Evolutionary conservation across 139 green algal genomes (phyloP), one percentile per base, ranked within the genome.

Genomic region (Pleodorina starrii): DNA sequence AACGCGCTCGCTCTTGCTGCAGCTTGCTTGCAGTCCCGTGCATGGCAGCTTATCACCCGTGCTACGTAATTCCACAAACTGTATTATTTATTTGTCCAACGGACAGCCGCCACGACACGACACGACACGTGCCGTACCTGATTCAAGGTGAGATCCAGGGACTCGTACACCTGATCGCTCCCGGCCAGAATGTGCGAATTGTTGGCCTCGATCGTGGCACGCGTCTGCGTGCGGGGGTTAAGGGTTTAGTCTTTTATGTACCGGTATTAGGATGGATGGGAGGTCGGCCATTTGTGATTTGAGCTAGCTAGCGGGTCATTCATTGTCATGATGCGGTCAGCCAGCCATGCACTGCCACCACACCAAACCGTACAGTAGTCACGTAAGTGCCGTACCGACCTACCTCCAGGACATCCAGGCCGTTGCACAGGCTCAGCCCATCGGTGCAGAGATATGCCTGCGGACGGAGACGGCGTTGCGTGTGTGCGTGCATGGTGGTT

Each of bases 401-500:
- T 35, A 73, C 63, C 29, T 73, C 63, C 63, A 73, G 29, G 1
- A 73, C 25, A 38, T 32, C 63, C 36, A 86, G 59, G 11, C 42
- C 42, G 81, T 63, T 25, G n/a, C 81, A 87, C 59, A 87, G 81
- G 17, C 25, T 44, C 42, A 87, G 19, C 12, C 81, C 81, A 42
- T 87, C 81, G 0, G 42, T 6, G 43, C 81, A 87, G 40, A 87
- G 81, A 60, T 87, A 87, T 29, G 81, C 81, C 81, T 87, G 81
- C 21, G 29, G 43, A 38, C 14, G 50, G 17, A 25, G 50, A 60
- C 17, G 50, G 17, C 17, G 14, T 14, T 60, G 50, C 50, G 14
- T 60, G 14, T 60, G 50, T 60, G 50, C 50, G 17, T 60, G 17
- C 14, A 60, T 60, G 17, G 50, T 25, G 14, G 17, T 14, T 25